Evolutionary conservation across 2,329 filamentous ascomycete genomes (phyloP), one percentile per base, ranked within the genome.

Genomic region (Orbilia quercus): DNA sequence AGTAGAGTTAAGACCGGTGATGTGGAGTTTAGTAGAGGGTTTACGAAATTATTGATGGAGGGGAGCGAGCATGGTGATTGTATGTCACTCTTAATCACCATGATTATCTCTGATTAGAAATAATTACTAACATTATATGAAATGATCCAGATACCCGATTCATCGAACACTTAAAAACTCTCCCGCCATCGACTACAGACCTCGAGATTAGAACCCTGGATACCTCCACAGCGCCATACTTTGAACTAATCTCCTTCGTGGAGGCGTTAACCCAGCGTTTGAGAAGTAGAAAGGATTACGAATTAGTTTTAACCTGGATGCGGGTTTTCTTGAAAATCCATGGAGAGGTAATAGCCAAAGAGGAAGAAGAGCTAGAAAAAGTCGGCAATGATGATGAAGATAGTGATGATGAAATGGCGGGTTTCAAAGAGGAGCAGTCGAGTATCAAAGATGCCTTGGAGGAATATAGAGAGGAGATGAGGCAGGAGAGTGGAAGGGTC

Each of bases 231-330:
- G 50, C 50, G 7, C 78, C 84, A 72, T 81, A 87, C 74, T 87
- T 90, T 67, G 95, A 98, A 80, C 82, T 96, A 16, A 83, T 89
- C 0, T 84, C 88, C 59, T 99, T 99, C 79, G 88, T 98, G 57
- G 81, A 83, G n/a, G 92, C 92, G 1, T 81, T 99, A 64, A 96
- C 91, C 0, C 84, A 83, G 60, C 85, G 90, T 11, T 82, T 98
- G 58, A 82, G 83, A 45, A 83, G 87, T 55, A 88, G 89, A 75
- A 87, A 86, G 51, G 95, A 98, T 80, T 99, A 96, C 80, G 95
- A 99, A 81, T 85, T 99, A 40, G 90, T 92, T 14, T 93, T 98
- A 81, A 92, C 92, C 0, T 99, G 95, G 94, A 98, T 99, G 92
- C 89, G 90, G 1, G 94, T 98, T 0, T 96, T 98, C 78, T 80